A percentile compares a stretch with the other conserved stretches of the same genome.
Conservation (phyloP, 768 basidiomycete genomes). For the Trametes coccinea region DNA sequence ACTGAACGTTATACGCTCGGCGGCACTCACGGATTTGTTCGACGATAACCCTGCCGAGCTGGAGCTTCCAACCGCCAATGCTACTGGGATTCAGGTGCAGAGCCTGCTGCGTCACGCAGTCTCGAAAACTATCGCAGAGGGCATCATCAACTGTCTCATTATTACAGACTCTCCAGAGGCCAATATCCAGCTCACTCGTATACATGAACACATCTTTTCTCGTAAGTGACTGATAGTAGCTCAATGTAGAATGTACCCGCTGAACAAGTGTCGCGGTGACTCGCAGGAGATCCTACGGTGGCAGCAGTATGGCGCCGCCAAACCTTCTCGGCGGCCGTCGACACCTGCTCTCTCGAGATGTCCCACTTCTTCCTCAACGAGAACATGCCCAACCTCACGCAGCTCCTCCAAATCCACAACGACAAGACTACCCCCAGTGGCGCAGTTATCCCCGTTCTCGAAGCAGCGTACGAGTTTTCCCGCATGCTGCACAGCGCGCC, state of each 20-base stretch:
- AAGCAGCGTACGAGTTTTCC: constrained; percentile 76
- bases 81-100: constrained; percentile 70
- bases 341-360: constrained; percentile 72
- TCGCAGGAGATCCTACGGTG: constrained; percentile 79
- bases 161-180: constrained; percentile 85
- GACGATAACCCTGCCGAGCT: constrained; percentile 48
- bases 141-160: constrained; percentile 82
- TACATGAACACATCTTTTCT: constrained; percentile 86
- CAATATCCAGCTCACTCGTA: constrained; percentile 79
- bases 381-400: constrained; percentile 65
- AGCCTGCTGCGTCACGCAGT: constrained; percentile 80
- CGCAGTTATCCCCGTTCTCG: constrained; percentile 59
- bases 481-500: constrained; percentile 82
- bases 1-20: constrained; percentile 54
- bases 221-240: constrained; percentile 46
- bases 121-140: constrained; percentile 73
- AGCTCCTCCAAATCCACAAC: constrained; percentile 43
- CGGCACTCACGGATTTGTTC: constrained; percentile 60
- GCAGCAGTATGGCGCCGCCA: constrained; percentile 89
- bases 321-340: constrained; percentile 86
- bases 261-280: neutral
- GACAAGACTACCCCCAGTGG: constrained; percentile 10
- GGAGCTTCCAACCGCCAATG: constrained; percentile 29
- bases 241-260: too few species aligned
- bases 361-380: constrained; percentile 65